Base-by-base conservation (phyloP, 1,284 basidiomycete genomes). In the Ustilago lituana region DNA sequence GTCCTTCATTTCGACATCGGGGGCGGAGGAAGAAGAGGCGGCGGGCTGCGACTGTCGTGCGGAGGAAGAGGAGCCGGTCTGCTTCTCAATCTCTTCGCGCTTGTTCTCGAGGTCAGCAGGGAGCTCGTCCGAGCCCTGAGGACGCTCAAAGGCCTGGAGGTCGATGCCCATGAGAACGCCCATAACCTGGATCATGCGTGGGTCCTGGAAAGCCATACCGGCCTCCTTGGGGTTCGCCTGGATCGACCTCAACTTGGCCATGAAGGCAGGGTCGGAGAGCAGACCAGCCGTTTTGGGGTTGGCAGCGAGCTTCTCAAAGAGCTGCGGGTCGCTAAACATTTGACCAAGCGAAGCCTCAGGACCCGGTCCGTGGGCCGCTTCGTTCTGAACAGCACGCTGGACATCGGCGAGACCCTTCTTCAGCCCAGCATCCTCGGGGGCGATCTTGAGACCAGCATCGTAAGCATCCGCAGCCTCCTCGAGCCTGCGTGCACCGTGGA, bases 111-210 rank as follows among this genome's bases (percentile, higher is more conserved):
- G 78, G 39, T 88, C 89, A 4, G 89, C 86, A 5, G 91, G 91
- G 49, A 90, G 84, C 58, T 92, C 91, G 59, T 90, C 87, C 8
- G 91, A 92, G 36, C 92, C 93, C 84, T 93, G 91, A 23, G 91
- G 89, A 56, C 93, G 87, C 58, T 89, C 86, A 83, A 92, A 92
- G 47, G 90, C 93, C 82, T 92, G 89, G 82, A 98, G 87, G 83
- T 98, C 93, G 73, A 98, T 87, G 44, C 93, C 93, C 91, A 97
- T 94, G 61, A 93, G 86, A 10, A 89, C 94, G 65, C 94, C 94
- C 61, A 97, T 86, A 19, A 94, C 93, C 76, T 83, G 82, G 70
- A 97, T 91, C 92, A 96, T 95, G 60, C 94, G 88, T 32, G 94
- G 89, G 83, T 98, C 94, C 73, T 88, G 85, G 76, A 91, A 84